A percentile compares a stretch with the other conserved stretches of the same genome.
Conservation (phyloP, 1,284 basidiomycete species). For the Papiliotrema flavescens region DNA sequence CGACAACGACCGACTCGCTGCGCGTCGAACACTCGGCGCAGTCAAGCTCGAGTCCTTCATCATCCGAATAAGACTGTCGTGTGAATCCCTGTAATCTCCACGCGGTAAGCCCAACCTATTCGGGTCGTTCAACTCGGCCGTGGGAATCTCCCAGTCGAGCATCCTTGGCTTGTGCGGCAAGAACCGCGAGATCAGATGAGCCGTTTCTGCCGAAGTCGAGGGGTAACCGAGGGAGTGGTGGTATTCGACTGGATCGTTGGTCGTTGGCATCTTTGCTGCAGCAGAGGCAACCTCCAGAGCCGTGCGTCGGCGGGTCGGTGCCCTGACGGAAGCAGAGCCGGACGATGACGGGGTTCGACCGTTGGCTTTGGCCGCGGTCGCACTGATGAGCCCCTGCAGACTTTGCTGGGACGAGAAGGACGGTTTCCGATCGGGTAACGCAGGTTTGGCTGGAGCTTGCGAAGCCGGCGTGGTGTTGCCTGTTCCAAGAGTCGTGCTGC, state of each 20-base stretch:
- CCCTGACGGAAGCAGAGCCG: background rate
- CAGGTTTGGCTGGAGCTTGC: background rate
- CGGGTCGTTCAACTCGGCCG: conserved; percentile 21
- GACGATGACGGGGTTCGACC: conserved; percentile 3
- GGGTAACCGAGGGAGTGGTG: conserved; percentile 34
- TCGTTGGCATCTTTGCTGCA: conserved; percentile 30
- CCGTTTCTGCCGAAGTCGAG: conserved; percentile 21
- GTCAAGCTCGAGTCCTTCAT: conserved; percentile 20
- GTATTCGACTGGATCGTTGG: conserved; percentile 37
- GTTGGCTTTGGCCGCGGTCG: background rate
- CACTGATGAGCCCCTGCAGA: conserved; percentile 6
- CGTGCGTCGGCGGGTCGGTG: conserved; percentile 9
- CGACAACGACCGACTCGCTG: background rate
- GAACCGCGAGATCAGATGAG: conserved; percentile 32
- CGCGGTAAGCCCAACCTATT: conserved; percentile 29
- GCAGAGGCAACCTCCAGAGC: conserved; percentile 16
- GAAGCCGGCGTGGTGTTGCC: background rate
- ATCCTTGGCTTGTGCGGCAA: conserved; percentile 13
- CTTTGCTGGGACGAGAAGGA: conserved; percentile 25
- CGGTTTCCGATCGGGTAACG: background rate
- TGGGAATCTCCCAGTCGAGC: conserved; percentile 23
- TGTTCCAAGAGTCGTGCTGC: background rate
- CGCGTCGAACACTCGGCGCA: background rate
- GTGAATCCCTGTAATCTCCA: conserved; percentile 40
- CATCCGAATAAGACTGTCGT: conserved; percentile 35